phyloP scores from a whole-genome alignment of 495 filamentous ascomycete species.

The Lasiosphaeriaceae sp. region DNA sequence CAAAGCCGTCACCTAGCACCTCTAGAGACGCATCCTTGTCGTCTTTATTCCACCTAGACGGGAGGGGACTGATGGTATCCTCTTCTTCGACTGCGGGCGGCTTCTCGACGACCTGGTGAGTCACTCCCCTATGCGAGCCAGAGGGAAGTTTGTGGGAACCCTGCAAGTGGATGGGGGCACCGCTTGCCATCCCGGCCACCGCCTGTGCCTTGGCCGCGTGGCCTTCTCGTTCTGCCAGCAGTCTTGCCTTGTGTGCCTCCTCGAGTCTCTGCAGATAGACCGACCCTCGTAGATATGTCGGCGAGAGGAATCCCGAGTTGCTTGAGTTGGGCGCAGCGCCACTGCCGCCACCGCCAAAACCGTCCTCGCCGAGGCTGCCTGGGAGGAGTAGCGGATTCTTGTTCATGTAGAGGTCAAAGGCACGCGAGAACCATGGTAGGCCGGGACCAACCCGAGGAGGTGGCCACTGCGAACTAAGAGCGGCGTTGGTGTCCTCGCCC shows the following conservation, averaged over 20 bases:
- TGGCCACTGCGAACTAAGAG: constrained; percentile 28
- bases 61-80: constrained; percentile 62
- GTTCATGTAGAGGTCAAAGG: constrained; percentile 50
- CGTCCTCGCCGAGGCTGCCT: constrained; percentile 17
- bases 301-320: constrained; percentile 58
- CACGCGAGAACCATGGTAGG: constrained; percentile 57
- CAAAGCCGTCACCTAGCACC: constrained; percentile 66
- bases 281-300: constrained; percentile 77
- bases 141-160: constrained; percentile 55
- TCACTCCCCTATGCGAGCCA: constrained; percentile 71
- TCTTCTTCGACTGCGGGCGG: constrained; percentile 52
- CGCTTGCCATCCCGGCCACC: constrained; percentile 54
- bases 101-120: constrained; percentile 83
- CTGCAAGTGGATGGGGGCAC: constrained; percentile 59
- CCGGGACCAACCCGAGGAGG: constrained; percentile 35
- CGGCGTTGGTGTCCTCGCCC: not conserved
- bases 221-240: constrained; percentile 32
- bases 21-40: constrained; percentile 76
- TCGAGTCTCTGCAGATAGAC: constrained; percentile 71
- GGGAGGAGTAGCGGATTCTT: constrained; percentile 26
- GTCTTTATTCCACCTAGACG: constrained; percentile 74
- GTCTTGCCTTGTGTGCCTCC: constrained; percentile 60
- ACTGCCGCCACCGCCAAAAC: constrained; percentile 5
- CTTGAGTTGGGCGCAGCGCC: constrained; percentile 21
- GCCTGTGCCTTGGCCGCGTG: constrained; percentile 29